These are phyloP conservation scores for Tilletia indica DNA, from an alignment of 1,284 basidiomycete species.

Conservation along the genomic window DNA sequence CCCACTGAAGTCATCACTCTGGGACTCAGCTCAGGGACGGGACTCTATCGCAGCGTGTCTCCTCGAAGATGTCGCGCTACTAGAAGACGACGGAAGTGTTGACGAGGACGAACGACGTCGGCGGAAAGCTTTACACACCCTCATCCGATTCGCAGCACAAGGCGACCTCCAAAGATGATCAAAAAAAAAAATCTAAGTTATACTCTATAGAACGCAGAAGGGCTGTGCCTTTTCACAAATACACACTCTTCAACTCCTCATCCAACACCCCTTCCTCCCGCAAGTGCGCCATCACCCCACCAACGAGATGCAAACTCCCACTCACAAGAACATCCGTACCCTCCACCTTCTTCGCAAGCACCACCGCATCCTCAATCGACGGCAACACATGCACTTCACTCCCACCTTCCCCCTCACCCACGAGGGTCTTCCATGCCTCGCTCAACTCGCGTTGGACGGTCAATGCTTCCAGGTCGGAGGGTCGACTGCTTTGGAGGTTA, in stretches of 20 bases:
- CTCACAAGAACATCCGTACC: constrained; percentile 75
- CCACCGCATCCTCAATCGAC: constrained; percentile 78
- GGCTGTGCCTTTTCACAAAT: not conserved
- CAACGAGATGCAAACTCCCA: constrained; percentile 90
- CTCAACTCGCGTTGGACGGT: constrained; percentile 45
- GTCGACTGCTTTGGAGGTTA: constrained; percentile 41
- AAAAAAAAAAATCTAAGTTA: not conserved
- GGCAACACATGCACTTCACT: constrained; percentile 71
- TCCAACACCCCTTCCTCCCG: constrained; percentile 41
- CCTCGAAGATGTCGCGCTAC: not conserved
- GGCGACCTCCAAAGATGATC: no score
- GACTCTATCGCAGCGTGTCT: constrained; percentile 1
- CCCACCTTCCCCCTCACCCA: constrained; percentile 18
- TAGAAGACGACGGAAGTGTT: not conserved
- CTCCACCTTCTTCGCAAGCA: constrained; percentile 18
- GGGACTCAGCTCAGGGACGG: constrained; percentile 12
- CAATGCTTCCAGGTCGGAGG: constrained; percentile 38
- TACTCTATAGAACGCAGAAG: no score
- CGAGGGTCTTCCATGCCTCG: constrained; percentile 38
- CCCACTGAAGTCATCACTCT: not conserved
- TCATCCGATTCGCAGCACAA: not conserved
- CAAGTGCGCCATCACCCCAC: constrained; percentile 73
- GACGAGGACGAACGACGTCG: not conserved
- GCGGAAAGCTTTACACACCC: not conserved
- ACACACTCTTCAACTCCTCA: constrained; percentile 30